Evolutionary conservation across 2,329 filamentous ascomycete species (phyloP).

Genomic region (Cercospora sp.): DNA sequence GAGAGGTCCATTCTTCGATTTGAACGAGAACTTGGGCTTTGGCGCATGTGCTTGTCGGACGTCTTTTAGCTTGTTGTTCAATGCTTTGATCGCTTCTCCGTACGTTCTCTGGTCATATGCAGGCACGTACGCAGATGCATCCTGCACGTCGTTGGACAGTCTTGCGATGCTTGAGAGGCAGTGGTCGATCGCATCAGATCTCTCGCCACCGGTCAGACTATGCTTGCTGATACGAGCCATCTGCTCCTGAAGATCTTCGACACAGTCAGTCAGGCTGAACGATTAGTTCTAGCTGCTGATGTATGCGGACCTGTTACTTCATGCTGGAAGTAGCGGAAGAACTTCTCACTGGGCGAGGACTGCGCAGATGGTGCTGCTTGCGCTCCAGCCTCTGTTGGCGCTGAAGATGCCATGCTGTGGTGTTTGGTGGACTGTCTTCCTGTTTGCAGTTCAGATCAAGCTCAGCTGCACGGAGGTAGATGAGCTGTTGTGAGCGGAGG

Average conservation of each 20-base stretch:
- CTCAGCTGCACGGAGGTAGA: neutral
- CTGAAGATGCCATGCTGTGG: slow-evolving; percentile 19
- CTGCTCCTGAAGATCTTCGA: slow-evolving; percentile 71
- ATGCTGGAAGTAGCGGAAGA: slow-evolving; percentile 80
- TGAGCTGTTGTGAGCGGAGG: neutral
- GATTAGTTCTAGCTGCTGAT: slow-evolving; percentile 5
- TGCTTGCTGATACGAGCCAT: slow-evolving; percentile 68
- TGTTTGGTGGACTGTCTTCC: neutral
- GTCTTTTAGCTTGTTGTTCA: slow-evolving; percentile 75
- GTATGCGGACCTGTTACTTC: slow-evolving; percentile 63
- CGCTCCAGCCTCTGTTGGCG: neutral
- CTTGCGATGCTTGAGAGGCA: slow-evolving; percentile 76
- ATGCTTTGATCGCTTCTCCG: slow-evolving; percentile 75
- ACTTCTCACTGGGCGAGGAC: slow-evolving; percentile 66
- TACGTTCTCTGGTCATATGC: slow-evolving; percentile 89
- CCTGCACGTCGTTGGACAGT: slow-evolving; percentile 80
- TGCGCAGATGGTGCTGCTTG: slow-evolving; percentile 14
- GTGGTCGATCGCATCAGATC: slow-evolving; percentile 76
- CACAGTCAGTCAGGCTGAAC: slow-evolving; percentile 12
- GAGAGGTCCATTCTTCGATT: slow-evolving; percentile 38
- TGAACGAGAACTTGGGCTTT: slow-evolving; percentile 83
- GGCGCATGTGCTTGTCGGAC: slow-evolving; percentile 68
- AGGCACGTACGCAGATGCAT: slow-evolving; percentile 78
- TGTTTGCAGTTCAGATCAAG: neutral
- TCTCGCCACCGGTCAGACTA: slow-evolving; percentile 67